A percentile compares a stretch with the other conserved stretches of the same genome.
phyloP scores from a whole-genome alignment of 371 early-diverging fungal species.

The Globomyces sp. region DNA sequence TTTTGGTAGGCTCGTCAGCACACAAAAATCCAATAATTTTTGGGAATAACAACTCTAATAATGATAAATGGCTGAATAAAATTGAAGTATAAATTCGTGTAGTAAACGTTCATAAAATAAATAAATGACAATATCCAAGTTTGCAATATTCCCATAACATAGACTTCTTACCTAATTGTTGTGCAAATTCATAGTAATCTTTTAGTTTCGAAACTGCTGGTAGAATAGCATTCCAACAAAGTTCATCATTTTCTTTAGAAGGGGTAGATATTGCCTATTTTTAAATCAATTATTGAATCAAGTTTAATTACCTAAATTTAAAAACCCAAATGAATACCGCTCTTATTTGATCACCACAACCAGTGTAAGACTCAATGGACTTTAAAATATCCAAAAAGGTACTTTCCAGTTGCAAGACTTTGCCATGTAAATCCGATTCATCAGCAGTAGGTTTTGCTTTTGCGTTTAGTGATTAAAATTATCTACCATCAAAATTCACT shows the following conservation, averaged over 20 bases:
- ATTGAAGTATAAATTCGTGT: neutral
- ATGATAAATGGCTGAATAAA: neutral
- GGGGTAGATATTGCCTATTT: slow-evolving; percentile 78
- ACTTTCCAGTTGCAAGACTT: neutral
- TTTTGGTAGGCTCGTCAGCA: slow-evolving; percentile 57
- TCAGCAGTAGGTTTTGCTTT: slow-evolving; percentile 34
- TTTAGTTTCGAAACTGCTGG: slow-evolving; percentile 76
- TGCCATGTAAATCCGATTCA: slow-evolving; percentile 30
- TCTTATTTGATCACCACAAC: slow-evolving; percentile 63
- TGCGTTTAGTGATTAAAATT: neutral
- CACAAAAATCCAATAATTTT: slow-evolving; percentile 71
- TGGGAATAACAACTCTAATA: slow-evolving; percentile 73
- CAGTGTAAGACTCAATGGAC: slow-evolving; percentile 55
- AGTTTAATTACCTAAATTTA: too few species aligned
- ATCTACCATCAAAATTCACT: slow-evolving; percentile 36
- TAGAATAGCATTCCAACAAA: slow-evolving; percentile 77
- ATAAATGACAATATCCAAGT: neutral
- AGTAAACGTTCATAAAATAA: neutral
- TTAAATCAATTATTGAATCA: slow-evolving; percentile 7
- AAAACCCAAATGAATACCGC: slow-evolving; percentile 7
- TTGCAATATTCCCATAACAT: neutral
- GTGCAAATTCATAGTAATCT: slow-evolving; percentile 69
- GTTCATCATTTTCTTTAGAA: slow-evolving; percentile 74
- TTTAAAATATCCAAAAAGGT: slow-evolving; percentile 1
- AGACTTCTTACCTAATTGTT: neutral